Conservation (phyloP, 108 stramenopile genomes). For the Epithemia pelagica region DNA sequence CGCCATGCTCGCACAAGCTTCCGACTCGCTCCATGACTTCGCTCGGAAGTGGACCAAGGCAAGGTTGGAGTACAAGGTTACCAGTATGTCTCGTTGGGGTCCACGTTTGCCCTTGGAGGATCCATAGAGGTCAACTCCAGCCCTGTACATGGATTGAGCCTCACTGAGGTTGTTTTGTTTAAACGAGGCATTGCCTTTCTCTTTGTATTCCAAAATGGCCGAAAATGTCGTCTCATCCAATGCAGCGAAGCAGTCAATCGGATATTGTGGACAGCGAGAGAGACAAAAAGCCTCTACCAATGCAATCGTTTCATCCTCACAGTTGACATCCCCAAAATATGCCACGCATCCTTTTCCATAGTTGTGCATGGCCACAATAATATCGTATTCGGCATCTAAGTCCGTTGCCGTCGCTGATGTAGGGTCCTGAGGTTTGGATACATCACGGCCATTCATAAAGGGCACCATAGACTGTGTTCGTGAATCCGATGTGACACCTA, state of each 20-base stretch:
- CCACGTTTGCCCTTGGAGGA: background rate
- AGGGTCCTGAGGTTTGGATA: background rate
- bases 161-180: no score
- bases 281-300: constrained; percentile 11
- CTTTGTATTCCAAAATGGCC: background rate
- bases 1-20: background rate
- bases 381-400: constrained; percentile 7
- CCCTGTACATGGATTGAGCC: no score
- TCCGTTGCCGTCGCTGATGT: background rate
- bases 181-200: background rate
- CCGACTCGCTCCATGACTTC: background rate
- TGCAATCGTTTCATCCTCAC: background rate
- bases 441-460: background rate
- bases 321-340: constrained; percentile 13
- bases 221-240: background rate
- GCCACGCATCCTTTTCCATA: constrained; percentile 5
- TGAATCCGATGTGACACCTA: background rate
- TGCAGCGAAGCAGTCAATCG: constrained; percentile 5
- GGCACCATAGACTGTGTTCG: background rate
- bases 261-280: constrained; percentile 10
- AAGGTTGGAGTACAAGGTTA: background rate
- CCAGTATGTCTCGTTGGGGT: background rate
- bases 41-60: background rate
- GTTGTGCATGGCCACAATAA: constrained; percentile 11
- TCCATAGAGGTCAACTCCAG: background rate